Evolutionary conservation across 1,284 basidiomycete genomes (phyloP).

Genomic region (Cryptococcus depauperatus): DNA sequence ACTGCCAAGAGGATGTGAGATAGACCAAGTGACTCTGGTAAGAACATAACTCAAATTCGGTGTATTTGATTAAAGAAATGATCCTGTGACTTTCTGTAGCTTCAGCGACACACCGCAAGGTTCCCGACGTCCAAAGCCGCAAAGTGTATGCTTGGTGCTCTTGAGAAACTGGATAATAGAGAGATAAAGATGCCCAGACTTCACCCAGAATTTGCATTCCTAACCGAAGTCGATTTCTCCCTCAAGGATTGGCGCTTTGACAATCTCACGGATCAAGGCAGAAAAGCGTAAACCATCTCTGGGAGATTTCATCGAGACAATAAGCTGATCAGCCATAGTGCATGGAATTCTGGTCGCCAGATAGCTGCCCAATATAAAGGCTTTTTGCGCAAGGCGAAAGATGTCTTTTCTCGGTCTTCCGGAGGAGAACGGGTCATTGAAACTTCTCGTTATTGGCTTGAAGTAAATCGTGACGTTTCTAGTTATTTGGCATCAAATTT

Average conservation of each 20-base stretch:
- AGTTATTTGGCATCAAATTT: neutral
- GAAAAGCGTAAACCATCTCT: slow-evolving; percentile 54
- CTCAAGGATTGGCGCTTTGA: slow-evolving; percentile 50
- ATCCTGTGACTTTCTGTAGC: slow-evolving; percentile 46
- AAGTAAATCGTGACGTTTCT: slow-evolving; percentile 45
- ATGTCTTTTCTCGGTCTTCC: slow-evolving; percentile 62
- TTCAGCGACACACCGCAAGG: slow-evolving; percentile 77
- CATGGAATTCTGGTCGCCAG: slow-evolving; percentile 30
- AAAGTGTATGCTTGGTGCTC: slow-evolving; percentile 48
- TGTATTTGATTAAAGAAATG: neutral
- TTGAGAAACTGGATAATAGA: slow-evolving; percentile 44
- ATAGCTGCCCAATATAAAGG: slow-evolving; percentile 18
- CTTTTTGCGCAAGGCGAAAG: slow-evolving; percentile 42
- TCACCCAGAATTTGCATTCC: slow-evolving; percentile 54
- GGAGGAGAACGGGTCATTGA: slow-evolving; percentile 56
- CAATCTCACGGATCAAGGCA: slow-evolving; percentile 61
- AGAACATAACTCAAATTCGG: slow-evolving; percentile 9
- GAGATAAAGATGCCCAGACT: slow-evolving; percentile 24
- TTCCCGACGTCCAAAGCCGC: slow-evolving; percentile 59
- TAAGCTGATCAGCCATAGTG: slow-evolving; percentile 20
- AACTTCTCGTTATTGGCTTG: slow-evolving; percentile 61
- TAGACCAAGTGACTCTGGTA: slow-evolving; percentile 40
- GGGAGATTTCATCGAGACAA: neutral
- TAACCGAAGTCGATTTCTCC: slow-evolving; percentile 55
- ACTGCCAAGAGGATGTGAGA: slow-evolving; percentile 32